Percentiles rank a stretch among this genome's conserved stretches.
These are phyloP conservation scores for Leccinum subatratum DNA, from an alignment of 1,284 basidiomycete genomes.

Conservation along the genomic window DNA sequence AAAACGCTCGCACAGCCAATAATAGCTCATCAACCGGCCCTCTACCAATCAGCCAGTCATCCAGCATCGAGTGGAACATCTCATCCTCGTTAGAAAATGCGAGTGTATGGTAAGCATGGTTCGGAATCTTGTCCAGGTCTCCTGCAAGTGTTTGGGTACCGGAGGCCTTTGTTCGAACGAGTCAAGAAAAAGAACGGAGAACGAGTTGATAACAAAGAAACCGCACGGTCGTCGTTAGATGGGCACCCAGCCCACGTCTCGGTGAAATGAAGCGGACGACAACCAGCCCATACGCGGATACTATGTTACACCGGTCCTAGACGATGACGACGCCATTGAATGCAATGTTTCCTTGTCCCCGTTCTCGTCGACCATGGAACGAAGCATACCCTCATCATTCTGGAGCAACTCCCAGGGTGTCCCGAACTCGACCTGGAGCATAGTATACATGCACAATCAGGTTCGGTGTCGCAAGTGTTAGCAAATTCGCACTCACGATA, in stretches of 20 bases:
- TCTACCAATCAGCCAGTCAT: too few species aligned
- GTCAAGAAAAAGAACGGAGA: too few species aligned
- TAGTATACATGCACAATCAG: not conserved
- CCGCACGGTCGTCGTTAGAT: too few species aligned
- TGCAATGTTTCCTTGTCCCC: conserved; percentile 36
- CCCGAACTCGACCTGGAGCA: conserved; percentile 35
- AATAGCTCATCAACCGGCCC: too few species aligned
- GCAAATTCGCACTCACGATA: conserved; percentile 27
- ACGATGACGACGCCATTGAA: conserved; percentile 10
- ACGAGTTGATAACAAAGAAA: too few species aligned
- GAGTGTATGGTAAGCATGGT: too few species aligned
- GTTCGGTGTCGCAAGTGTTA: not conserved
- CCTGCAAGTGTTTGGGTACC: too few species aligned
- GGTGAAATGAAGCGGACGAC: not conserved
- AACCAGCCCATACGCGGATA: not conserved
- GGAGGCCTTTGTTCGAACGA: too few species aligned
- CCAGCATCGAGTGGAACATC: too few species aligned
- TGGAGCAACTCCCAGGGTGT: conserved; percentile 48
- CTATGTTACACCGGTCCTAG: not conserved
- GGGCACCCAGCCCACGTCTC: not conserved
- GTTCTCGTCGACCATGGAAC: conserved; percentile 45
- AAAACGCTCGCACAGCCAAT: too few species aligned
- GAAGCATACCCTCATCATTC: conserved; percentile 42
- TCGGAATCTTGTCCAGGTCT: too few species aligned
- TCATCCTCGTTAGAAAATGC: too few species aligned